These are phyloP conservation scores for Tagetes patula DNA, from an alignment of 129 eudicot genomes.

Conservation along the genomic window DNA sequence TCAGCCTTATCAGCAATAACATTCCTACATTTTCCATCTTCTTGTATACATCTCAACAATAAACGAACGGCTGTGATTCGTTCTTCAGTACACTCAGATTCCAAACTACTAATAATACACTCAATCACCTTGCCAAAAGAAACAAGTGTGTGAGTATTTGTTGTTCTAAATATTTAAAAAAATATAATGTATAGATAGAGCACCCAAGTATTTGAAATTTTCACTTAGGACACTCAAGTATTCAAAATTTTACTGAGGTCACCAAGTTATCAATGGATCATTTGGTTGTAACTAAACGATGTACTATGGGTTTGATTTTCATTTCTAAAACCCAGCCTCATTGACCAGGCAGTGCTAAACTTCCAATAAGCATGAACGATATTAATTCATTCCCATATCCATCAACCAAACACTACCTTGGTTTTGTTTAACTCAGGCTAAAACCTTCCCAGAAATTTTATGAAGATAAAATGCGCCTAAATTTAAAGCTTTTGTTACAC, in stretches of 20 bases:
- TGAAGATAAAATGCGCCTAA: background rate
- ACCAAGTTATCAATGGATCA: background rate
- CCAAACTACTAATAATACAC: slow-evolving; percentile 44
- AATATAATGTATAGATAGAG: background rate
- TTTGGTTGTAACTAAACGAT: too few species aligned
- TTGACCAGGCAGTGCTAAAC: too few species aligned
- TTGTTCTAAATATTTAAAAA: background rate
- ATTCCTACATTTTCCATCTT: slow-evolving; percentile 72
- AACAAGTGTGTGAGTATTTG: slow-evolving; percentile 5
- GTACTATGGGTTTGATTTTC: too few species aligned
- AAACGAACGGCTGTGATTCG: slow-evolving; percentile 56
- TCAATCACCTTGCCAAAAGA: slow-evolving; percentile 36
- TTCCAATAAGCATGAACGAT: too few species aligned
- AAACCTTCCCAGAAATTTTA: background rate
- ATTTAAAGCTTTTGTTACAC: background rate
- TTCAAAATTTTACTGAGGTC: background rate
- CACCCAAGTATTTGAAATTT: too few species aligned
- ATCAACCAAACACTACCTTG: background rate
- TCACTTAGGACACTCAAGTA: background rate
- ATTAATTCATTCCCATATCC: too few species aligned
- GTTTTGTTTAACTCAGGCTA: background rate
- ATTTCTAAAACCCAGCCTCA: too few species aligned
- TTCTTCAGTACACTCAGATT: slow-evolving; percentile 53
- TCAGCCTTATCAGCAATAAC: slow-evolving; percentile 68
- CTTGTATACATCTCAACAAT: slow-evolving; percentile 63